These are phyloP conservation scores for Trichoderma semiorbis DNA, from an alignment of 2,329 filamentous ascomycete species.

Conservation along the genomic window DNA sequence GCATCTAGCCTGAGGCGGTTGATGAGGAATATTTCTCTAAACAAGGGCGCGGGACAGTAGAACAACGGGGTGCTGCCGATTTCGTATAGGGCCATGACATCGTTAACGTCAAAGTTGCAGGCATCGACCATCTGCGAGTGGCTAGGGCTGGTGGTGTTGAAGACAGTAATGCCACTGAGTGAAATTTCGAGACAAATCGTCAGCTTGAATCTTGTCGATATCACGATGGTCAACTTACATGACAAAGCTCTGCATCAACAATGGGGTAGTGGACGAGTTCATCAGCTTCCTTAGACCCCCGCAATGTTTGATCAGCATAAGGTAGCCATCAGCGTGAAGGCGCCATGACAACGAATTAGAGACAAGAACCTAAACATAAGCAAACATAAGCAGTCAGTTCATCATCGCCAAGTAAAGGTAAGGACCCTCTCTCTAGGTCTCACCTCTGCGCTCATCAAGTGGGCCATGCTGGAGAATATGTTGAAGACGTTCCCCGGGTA, in stretches of 20 bases:
- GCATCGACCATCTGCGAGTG: conserved; percentile 1
- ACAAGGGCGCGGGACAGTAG: conserved; percentile 8
- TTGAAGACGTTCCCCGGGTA: neutral
- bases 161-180: conserved; percentile 5
- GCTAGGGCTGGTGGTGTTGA: conserved; percentile 16
- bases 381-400: neutral
- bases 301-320: conserved; percentile 13
- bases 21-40: conserved; percentile 15
- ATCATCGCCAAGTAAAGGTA: neutral
- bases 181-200: neutral
- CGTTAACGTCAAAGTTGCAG: conserved; percentile 12
- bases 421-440: neutral
- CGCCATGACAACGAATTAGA: conserved; percentile 12
- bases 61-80: conserved; percentile 5
- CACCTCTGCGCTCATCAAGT: conserved; percentile 15
- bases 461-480: conserved; percentile 16
- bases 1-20: conserved; percentile 8
- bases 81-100: conserved; percentile 12
- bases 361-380: conserved; percentile 2
- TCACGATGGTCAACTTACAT: neutral
- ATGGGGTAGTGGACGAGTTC: neutral
- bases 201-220: neutral
- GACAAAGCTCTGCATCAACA: conserved; percentile 14
- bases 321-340: conserved; percentile 6
- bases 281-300: conserved; percentile 13